These are phyloP conservation scores for Daldinia vernicosa DNA, from an alignment of 495 filamentous ascomycete species.

Conservation along the genomic window DNA sequence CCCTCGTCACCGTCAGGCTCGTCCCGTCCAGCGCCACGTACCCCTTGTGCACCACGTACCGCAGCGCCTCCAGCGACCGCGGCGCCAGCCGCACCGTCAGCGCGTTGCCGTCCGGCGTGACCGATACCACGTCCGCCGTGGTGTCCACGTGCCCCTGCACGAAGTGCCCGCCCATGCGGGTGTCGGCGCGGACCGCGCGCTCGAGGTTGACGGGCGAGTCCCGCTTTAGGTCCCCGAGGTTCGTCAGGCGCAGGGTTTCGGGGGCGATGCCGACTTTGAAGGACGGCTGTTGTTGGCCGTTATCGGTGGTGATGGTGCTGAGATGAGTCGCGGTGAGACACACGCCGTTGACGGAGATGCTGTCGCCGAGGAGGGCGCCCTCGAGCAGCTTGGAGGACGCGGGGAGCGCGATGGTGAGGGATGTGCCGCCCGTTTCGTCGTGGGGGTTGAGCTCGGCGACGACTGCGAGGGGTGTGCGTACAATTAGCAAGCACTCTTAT, in stretches of 20 bases:
- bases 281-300: constrained; percentile 18
- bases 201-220: constrained; percentile 82
- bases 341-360: constrained; percentile 88
- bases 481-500: neutral
- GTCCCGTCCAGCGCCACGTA: constrained; percentile 97
- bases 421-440: constrained; percentile 85
- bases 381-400: constrained; percentile 74
- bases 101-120: constrained; percentile 84
- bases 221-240: constrained; percentile 75
- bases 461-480: constrained; percentile 58
- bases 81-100: constrained; percentile 85
- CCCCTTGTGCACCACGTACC: constrained; percentile 95
- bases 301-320: neutral
- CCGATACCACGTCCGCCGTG: constrained; percentile 72
- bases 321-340: constrained; percentile 85
- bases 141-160: constrained; percentile 96
- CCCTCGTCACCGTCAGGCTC: constrained; percentile 88
- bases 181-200: constrained; percentile 84
- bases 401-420: constrained; percentile 79
- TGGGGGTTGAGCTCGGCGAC: constrained; percentile 82
- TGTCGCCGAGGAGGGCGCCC: constrained; percentile 89
- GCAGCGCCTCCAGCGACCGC: constrained; percentile 48
- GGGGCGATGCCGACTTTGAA: constrained; percentile 97
- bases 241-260: constrained; percentile 95
- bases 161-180: constrained; percentile 89